Evolutionary conservation across 108 stramenopile species (phyloP), one percentile per base, ranked within the genome.

Genomic region (Aurantiochytrium sp.): DNA sequence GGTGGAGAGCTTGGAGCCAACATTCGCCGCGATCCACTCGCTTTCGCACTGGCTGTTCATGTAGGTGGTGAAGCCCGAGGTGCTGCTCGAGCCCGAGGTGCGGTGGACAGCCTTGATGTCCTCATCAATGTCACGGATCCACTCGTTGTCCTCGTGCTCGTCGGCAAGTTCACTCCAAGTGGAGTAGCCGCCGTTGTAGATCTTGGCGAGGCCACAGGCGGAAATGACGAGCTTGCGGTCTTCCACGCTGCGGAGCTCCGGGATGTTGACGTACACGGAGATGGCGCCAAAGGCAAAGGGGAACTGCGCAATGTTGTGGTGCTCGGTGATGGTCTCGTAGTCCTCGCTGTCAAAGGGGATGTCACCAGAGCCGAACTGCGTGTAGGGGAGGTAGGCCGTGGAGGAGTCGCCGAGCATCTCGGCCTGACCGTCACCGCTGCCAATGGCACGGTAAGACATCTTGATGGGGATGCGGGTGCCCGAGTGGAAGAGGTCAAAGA

Each of bases 361-460:
- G 90, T 97, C 95, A 23, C 96, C 96, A 60, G 94, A 90, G 5
- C 94, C 95, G 87, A 96, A 97, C 88, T 96, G 95, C 59, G 88
- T 93, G 76, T 92, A 90, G 12, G 93, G 72, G n/a, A 44, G 5
- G 72, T 64, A 91, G 44, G 43, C 51, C 60, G 90, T 60, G 64
- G 88, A 88, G 69, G 92, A 89, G 60, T 90, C 90, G n/a, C 95
- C 95, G 12, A 95, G 90, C 90, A 96, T 96, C 87, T 97, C 97
- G 5, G 60, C 64, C 12, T 93, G 93, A 45, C 97, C 97, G 23
- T 94, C 94, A 5, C 94, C 92, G 28, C 93, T 94, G 51, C 97
- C 97, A 44, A 97, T 94, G 72, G 93, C 97, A 88, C 97, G 95
- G 93, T 97, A 97, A 23, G 97, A 95, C 89, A 96, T 91, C 14